Conservation (phyloP, 345 rosid species). For the Pelargonium nanum region DNA sequence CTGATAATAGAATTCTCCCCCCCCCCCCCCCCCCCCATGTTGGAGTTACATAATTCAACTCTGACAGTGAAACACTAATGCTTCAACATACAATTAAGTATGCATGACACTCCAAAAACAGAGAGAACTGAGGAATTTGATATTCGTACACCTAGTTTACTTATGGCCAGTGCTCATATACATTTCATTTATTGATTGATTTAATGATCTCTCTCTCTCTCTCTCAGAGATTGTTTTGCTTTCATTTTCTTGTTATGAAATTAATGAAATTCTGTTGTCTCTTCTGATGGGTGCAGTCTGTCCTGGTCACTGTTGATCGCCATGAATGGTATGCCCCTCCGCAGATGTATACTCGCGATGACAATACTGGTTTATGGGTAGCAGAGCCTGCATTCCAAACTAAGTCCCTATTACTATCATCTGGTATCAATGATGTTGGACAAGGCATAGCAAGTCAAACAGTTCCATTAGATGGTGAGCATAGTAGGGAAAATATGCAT, state of each 20-base stretch:
- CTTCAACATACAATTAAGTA: too few species aligned
- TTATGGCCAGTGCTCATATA: too few species aligned
- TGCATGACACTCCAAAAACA: too few species aligned
- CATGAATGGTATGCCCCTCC: conserved; percentile 98
- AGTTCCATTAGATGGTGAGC: conserved; percentile 25
- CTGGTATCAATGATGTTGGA: conserved; percentile 26
- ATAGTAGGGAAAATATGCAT: conserved; percentile 35
- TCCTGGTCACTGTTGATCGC: conserved; percentile 71
- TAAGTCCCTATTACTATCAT: conserved; percentile 18
- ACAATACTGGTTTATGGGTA: conserved; percentile 78
- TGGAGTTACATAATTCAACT: too few species aligned
- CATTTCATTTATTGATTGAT: too few species aligned
- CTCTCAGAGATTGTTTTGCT: neutral
- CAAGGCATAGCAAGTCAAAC: conserved; percentile 17
- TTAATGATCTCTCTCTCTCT: neutral
- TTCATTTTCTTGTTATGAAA: neutral
- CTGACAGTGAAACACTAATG: too few species aligned
- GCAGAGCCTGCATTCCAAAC: conserved; percentile 49
- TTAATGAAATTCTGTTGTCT: neutral
- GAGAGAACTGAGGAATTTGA: too few species aligned
- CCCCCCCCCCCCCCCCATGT: too few species aligned
- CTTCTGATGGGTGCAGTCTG: conserved; percentile 50
- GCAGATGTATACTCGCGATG: conserved; percentile 80
- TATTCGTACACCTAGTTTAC: too few species aligned
- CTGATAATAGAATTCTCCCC: too few species aligned